Percentiles rank a stretch among this genome's conserved stretches.
Conservation (phyloP, 2,329 filamentous ascomycete species). For the Fusarium armeniacum region DNA sequence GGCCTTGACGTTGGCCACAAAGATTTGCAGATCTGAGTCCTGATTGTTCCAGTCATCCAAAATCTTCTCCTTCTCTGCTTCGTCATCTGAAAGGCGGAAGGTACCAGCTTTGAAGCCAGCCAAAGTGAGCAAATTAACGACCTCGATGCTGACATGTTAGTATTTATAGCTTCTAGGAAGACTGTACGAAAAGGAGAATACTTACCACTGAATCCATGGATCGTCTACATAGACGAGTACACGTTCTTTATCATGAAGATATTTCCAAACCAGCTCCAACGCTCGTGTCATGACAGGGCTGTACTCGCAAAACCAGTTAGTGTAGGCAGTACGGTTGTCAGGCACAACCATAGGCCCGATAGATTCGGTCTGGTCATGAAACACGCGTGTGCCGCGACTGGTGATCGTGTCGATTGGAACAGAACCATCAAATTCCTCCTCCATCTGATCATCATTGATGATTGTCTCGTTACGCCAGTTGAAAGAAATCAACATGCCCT, state of each 20-base stretch:
- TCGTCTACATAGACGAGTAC: background rate
- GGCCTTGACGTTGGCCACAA: background rate
- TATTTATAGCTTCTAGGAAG: no score
- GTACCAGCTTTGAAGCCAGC: background rate
- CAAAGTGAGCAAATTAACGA: background rate
- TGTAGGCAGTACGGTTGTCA: background rate
- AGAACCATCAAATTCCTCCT: no score
- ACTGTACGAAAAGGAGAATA: background rate
- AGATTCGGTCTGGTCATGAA: background rate
- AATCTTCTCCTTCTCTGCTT: background rate
- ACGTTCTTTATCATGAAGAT: background rate
- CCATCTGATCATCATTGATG: background rate
- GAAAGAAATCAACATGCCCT: background rate
- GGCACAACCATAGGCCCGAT: no score
- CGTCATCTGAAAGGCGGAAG: background rate
- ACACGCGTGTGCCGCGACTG: background rate
- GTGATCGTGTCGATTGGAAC: background rate
- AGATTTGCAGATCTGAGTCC: background rate
- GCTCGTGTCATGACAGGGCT: background rate
- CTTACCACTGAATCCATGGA: slow-evolving; percentile 1
- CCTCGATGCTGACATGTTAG: fast-evolving
- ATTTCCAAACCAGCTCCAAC: background rate
- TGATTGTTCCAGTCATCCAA: background rate
- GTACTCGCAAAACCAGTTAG: background rate
- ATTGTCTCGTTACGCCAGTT: background rate